Evolutionary conservation across 306 rosid genomes (phyloP).

Genomic region (Geum urbanum): DNA sequence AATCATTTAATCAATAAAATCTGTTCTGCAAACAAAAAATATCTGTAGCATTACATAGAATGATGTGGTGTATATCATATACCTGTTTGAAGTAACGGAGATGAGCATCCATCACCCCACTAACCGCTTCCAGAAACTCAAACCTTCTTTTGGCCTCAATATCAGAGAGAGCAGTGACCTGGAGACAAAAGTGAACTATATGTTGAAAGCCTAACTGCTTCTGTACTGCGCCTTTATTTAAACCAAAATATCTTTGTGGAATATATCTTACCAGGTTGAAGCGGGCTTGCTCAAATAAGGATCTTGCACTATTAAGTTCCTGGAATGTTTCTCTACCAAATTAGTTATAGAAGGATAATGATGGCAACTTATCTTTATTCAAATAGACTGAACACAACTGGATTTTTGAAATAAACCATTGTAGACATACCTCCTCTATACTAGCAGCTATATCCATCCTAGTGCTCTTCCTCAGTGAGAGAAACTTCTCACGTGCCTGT

Average conservation of each 20-base stretch:
- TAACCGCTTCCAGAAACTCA: constrained; percentile 67
- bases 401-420: constrained; percentile 12
- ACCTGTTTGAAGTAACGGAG: constrained; percentile 86
- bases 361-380: constrained; percentile 26
- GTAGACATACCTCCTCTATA: constrained; percentile 58
- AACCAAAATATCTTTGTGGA: constrained; percentile 10
- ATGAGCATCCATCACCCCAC: constrained; percentile 81
- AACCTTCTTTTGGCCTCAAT: constrained; percentile 64
- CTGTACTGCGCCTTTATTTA: constrained; percentile 18
- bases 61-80: constrained; percentile 12
- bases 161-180: constrained; percentile 59
- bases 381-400: not conserved
- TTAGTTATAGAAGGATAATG: constrained; percentile 49
- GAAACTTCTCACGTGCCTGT: constrained; percentile 84
- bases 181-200: constrained; percentile 22
- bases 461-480: constrained; percentile 73
- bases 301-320: constrained; percentile 67
- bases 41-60: not conserved
- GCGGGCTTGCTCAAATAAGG: constrained; percentile 74
- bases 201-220: constrained; percentile 25
- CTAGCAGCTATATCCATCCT: constrained; percentile 54
- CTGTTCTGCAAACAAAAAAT: not conserved
- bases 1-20: not conserved
- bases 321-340: constrained; percentile 65
- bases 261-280: constrained; percentile 63